Base-by-base conservation (phyloP, 192 early-diverging fungal genomes). In the Linderina pennispora region DNA sequence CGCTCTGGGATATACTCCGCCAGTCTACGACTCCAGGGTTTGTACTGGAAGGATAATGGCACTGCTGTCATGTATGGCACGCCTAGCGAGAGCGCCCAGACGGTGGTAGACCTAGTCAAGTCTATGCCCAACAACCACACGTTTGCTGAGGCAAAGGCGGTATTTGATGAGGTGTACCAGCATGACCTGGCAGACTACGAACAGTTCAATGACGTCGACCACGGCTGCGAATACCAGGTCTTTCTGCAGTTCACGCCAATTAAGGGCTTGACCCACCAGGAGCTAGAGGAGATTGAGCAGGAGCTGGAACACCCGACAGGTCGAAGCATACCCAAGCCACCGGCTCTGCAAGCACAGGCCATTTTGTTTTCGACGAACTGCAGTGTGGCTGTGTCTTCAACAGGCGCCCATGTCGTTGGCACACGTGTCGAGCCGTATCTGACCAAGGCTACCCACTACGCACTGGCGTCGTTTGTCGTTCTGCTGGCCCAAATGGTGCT, bases 161-260 rank as follows among this genome's bases (percentile, higher is more conserved):
- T 42, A 13, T 48, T 43, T 36, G 41, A 23, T 14, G 36, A 54
- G 25, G 16, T 51, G 44, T 45, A 55, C 13, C 17, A 22, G 37
- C 45, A 35, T 6, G 33, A 37, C n/a, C 51, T 58, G 40, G 36
- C 53, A 18, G 45, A 40, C 8, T 47, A 49, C 44, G 32, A 33
- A 40, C 47, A 10, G 48, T 33, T 43, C 23, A 43, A 40, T 8
- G 50, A 73, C 14, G 53, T 45, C 6, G 16, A 3, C 19, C 56
- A 38, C 26, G 49, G 33, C 39, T 68, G 65, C 48, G 48, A 60
- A 23, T 68, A 61, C 36, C 65, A 68, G 36, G 25, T 68, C 3
- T 67, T 45, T 42, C 8, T 55, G 39, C 56, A 40, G 19, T 47
- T 65, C 8, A 42, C 17, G 21, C 35, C 32, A 0, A 33, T 26